These are phyloP conservation scores for Ceratobasidium papillatum DNA, from an alignment of 1,284 basidiomycete genomes.

Conservation along the genomic window DNA sequence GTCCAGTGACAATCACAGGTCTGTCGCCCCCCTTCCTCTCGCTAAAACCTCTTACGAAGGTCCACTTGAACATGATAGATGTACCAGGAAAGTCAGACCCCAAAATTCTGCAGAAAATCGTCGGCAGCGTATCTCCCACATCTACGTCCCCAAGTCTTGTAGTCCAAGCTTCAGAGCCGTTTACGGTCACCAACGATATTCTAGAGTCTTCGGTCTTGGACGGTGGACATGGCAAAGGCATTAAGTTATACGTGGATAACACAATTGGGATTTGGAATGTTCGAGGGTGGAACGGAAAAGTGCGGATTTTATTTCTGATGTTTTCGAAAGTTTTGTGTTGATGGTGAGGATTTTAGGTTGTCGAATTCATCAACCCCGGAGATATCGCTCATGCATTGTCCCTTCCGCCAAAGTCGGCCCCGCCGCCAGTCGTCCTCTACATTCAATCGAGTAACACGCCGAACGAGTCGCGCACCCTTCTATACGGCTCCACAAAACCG, in stretches of 20 bases:
- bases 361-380: constrained; percentile 32
- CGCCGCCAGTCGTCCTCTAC: constrained; percentile 18
- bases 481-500: not conserved
- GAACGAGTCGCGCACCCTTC: constrained; percentile 12
- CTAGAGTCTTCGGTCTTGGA: constrained; percentile 37
- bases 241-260: constrained; percentile 40
- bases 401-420: not conserved
- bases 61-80: constrained; percentile 3
- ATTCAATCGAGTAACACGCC: constrained; percentile 34
- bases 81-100: constrained; percentile 39
- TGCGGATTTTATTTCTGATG: not conserved
- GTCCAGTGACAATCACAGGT: constrained; percentile 43
- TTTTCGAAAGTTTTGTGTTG: not conserved
- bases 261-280: constrained; percentile 43
- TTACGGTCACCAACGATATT: constrained; percentile 40
- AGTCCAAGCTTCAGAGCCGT: constrained; percentile 39
- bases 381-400: constrained; percentile 36
- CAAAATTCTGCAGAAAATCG: constrained; percentile 40
- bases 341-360: constrained; percentile 19
- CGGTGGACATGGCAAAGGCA: constrained; percentile 36
- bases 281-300: constrained; percentile 38
- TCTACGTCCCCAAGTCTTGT: constrained; percentile 36
- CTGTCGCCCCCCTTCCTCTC: not conserved
- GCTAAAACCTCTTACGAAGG: not conserved
- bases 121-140: constrained; percentile 18